Conservation (phyloP, 2,329 filamentous ascomycete genomes). For the Leptographium galeiforme region DNA sequence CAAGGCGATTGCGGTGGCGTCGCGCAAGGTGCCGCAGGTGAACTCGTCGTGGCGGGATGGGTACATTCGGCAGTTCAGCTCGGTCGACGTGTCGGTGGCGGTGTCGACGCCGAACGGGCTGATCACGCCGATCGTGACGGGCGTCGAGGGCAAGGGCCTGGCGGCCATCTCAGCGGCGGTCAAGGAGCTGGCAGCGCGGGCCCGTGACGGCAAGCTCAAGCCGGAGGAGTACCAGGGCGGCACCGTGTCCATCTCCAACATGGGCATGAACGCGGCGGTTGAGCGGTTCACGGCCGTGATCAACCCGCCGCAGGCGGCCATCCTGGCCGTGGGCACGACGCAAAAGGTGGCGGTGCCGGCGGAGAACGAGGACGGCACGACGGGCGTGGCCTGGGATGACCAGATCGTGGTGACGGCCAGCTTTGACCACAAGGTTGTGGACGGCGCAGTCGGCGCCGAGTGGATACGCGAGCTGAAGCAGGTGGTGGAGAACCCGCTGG, state of each 20-base stretch:
- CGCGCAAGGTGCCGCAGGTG: slow-evolving; percentile 84
- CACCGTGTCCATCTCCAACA: slow-evolving; percentile 98
- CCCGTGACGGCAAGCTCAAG: slow-evolving; percentile 95
- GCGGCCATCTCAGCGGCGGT: slow-evolving; percentile 76
- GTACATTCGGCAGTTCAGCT: slow-evolving; percentile 84
- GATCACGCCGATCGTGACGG: slow-evolving; percentile 94
- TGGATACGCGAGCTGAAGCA: slow-evolving; percentile 97
- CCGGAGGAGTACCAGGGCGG: slow-evolving; percentile 98
- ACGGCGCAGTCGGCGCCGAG: slow-evolving; percentile 90
- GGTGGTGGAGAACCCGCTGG: slow-evolving; percentile 91
- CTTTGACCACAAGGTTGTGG: slow-evolving; percentile 98
- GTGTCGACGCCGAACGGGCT: slow-evolving; percentile 86
- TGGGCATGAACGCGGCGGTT: slow-evolving; percentile 97
- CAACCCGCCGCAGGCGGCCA: slow-evolving; percentile 94
- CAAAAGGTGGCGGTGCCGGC: slow-evolving; percentile 87
- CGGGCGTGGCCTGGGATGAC: slow-evolving; percentile 78
- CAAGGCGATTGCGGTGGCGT: slow-evolving; percentile 83
- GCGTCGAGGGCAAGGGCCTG: slow-evolving; percentile 75
- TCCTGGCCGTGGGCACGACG: slow-evolving; percentile 86
- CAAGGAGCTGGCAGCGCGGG: slow-evolving; percentile 95
- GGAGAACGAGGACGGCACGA: slow-evolving; percentile 70
- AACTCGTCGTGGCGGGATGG: slow-evolving; percentile 93
- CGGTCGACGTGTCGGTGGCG: slow-evolving; percentile 87
- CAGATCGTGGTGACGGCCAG: slow-evolving; percentile 89
- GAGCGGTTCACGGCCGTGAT: slow-evolving; percentile 97